Evolutionary conservation across 495 filamentous ascomycete species (phyloP).

Genomic region (Neurospora sublineolata): DNA sequence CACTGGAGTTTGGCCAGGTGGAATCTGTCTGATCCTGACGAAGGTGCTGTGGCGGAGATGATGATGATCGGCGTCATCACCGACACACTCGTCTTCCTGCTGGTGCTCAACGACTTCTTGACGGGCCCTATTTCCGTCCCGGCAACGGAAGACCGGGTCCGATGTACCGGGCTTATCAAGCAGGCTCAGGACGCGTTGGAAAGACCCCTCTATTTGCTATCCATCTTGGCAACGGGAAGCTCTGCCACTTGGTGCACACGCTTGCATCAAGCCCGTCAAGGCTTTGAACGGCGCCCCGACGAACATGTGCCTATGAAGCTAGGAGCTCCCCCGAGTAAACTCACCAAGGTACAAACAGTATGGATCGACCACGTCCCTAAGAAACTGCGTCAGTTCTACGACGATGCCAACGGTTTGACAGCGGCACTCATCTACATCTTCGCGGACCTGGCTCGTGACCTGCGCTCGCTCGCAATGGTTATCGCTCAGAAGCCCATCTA

Average conservation of each 20-base stretch:
- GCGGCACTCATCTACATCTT: slow-evolving; percentile 3
- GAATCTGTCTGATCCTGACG: neutral
- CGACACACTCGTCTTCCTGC: slow-evolving; percentile 7
- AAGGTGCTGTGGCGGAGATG: slow-evolving; percentile 2
- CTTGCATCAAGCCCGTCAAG: neutral
- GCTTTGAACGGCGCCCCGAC: neutral
- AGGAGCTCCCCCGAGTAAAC: neutral
- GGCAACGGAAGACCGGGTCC: neutral
- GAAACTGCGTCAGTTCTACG: neutral
- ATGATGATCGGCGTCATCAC: slow-evolving; percentile 8
- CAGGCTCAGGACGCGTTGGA: slow-evolving; percentile 5
- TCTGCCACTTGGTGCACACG: neutral
- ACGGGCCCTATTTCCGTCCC: slow-evolving; percentile 10
- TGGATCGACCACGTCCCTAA: neutral
- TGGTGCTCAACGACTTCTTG: slow-evolving; percentile 9
- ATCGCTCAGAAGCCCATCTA: slow-evolving; percentile 6
- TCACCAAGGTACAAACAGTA: slow-evolving; percentile 1
- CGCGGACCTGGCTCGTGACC: slow-evolving; percentile 5
- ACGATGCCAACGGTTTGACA: neutral
- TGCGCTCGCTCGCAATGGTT: neutral
- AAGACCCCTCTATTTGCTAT: slow-evolving; percentile 3
- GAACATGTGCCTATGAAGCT: neutral
- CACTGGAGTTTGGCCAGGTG: slow-evolving; percentile 5
- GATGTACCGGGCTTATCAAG: neutral
- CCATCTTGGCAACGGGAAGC: neutral